Evolutionary conservation across 805 yeast species (phyloP).

Genomic region (Candida incommunis): DNA sequence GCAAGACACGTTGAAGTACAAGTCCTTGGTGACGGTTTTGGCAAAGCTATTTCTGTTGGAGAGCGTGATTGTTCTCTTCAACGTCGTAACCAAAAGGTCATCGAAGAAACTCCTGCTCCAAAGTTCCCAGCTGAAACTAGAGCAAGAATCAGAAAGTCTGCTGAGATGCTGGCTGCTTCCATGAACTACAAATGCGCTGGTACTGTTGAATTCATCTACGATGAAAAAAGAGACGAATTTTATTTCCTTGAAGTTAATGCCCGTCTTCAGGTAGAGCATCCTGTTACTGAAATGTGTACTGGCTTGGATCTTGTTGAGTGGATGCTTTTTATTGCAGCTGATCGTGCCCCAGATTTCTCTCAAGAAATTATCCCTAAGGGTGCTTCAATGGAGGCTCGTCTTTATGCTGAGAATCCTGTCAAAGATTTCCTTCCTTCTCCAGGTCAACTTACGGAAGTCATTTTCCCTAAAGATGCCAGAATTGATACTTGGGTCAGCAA

Average conservation of each 20-base stretch:
- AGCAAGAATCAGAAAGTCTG: constrained; percentile 59
- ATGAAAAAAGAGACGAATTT: constrained; percentile 72
- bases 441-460: constrained; percentile 76
- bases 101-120: constrained; percentile 98
- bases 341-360: constrained; percentile 66
- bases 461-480: constrained; percentile 84
- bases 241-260: constrained; percentile 95
- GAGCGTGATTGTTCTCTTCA: constrained; percentile 97
- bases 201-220: constrained; percentile 91
- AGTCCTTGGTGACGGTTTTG: constrained; percentile 91
- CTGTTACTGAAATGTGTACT: constrained; percentile 89
- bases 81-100: constrained; percentile 90
- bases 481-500: constrained; percentile 88
- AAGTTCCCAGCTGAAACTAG: constrained; percentile 74
- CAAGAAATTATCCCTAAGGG: constrained; percentile 53
- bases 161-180: constrained; percentile 66
- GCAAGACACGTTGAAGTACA: constrained; percentile 96
- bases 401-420: constrained; percentile 94
- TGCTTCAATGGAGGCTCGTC: constrained; percentile 91
- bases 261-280: constrained; percentile 94
- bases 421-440: constrained; percentile 94
- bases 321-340: constrained; percentile 90
- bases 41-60: constrained; percentile 85
- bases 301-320: constrained; percentile 92
- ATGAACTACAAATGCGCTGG: constrained; percentile 95